phyloP scores from a whole-genome alignment of 2,329 filamentous ascomycete species.

The Penicillium frequentans region DNA sequence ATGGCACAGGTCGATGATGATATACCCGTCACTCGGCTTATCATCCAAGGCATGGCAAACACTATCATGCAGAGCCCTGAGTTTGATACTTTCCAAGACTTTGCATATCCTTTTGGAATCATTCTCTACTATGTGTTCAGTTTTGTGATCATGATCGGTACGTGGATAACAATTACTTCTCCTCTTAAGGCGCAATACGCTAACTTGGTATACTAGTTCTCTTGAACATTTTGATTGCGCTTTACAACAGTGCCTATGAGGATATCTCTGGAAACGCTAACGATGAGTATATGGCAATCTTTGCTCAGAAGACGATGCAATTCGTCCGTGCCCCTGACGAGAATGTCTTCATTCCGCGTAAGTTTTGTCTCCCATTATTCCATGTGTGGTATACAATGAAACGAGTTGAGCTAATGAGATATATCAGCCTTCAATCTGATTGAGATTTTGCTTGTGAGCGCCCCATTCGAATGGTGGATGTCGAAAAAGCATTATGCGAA shows the following conservation, averaged over 20 bases:
- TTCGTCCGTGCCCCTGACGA: slow-evolving; percentile 96
- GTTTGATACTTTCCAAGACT: slow-evolving; percentile 84
- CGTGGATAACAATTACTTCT: slow-evolving; percentile 13
- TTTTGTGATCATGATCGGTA: slow-evolving; percentile 86
- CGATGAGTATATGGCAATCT: slow-evolving; percentile 93
- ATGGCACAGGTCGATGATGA: slow-evolving; percentile 80
- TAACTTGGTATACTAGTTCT: slow-evolving; percentile 54
- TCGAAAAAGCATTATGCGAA: slow-evolving; percentile 69
- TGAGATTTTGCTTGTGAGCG: slow-evolving; percentile 74
- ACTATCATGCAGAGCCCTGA: slow-evolving; percentile 90
- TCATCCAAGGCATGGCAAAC: slow-evolving; percentile 68
- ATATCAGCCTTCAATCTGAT: slow-evolving; percentile 76
- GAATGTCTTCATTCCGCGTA: slow-evolving; percentile 90
- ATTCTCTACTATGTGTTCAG: slow-evolving; percentile 98
- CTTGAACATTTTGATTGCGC: slow-evolving; percentile 92
- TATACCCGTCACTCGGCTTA: slow-evolving; percentile 46
- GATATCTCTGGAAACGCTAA: slow-evolving; percentile 91
- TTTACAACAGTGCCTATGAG: slow-evolving; percentile 96
- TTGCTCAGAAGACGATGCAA: slow-evolving; percentile 91
- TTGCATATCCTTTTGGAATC: slow-evolving; percentile 88
- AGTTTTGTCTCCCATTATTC: slow-evolving; percentile 11
- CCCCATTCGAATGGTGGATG: slow-evolving; percentile 97
- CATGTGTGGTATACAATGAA: not conserved
- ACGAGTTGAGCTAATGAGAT: not conserved
- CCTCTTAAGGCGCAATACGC: not conserved